A percentile compares a stretch with the other conserved stretches of the same genome.
These are phyloP conservation scores for Chrysoporthe austroafricana DNA, from an alignment of 2,329 filamentous ascomycete genomes.

Conservation along the genomic window DNA sequence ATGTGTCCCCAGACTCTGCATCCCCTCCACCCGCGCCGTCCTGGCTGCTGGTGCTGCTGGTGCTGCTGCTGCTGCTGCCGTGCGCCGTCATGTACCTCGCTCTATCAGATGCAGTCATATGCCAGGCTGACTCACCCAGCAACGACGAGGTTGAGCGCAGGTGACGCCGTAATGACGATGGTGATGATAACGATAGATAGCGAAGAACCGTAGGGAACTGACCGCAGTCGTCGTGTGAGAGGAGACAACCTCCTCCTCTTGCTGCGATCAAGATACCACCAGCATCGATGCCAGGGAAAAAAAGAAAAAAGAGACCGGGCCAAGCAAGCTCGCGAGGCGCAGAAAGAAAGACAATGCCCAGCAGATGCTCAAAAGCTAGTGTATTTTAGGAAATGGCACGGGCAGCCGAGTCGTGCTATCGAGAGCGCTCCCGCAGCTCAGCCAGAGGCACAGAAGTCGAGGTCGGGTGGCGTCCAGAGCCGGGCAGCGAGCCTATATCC, in stretches of 20 bases:
- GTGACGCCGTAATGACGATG: constrained; percentile 3
- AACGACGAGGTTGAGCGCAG: neutral
- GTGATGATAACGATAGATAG: neutral
- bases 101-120: constrained; percentile 17
- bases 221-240: neutral
- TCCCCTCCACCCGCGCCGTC: neutral
- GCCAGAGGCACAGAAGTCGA: too few species aligned
- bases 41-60: neutral
- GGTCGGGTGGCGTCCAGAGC: too few species aligned
- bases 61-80: neutral
- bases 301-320: too few species aligned
- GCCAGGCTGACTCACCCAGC: constrained; percentile 18
- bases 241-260: neutral
- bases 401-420: neutral
- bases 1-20: neutral
- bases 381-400: neutral
- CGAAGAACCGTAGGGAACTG: neutral
- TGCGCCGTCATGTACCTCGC: neutral
- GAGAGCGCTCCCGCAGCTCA: neutral
- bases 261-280: neutral
- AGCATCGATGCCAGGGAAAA: neutral
- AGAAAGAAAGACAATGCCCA: neutral
- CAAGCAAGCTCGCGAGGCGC: neutral
- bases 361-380: neutral
- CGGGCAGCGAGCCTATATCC: too few species aligned